Percentiles rank a stretch among this genome's conserved stretches.
These are phyloP conservation scores for Exophiala oligosperma DNA, from an alignment of 2,329 filamentous ascomycete genomes.

Conservation along the genomic window DNA sequence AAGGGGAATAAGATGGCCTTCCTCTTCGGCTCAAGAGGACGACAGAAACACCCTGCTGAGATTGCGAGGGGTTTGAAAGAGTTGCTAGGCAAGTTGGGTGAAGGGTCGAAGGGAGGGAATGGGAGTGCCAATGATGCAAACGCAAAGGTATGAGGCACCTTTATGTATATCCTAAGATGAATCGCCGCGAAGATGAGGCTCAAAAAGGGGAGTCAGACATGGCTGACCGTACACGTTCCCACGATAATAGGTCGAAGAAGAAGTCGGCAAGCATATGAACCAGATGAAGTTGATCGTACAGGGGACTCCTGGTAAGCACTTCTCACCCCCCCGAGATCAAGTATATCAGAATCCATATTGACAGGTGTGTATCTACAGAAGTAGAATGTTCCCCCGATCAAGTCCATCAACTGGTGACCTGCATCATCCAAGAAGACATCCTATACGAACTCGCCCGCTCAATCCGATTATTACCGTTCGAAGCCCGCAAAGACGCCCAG, in stretches of 20 bases:
- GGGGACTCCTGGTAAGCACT: slow-evolving; percentile 76
- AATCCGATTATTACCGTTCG: slow-evolving; percentile 86
- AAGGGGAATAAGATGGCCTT: slow-evolving; percentile 60
- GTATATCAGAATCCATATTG: slow-evolving; percentile 3
- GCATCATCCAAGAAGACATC: slow-evolving; percentile 85
- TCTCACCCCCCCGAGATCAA: slow-evolving; percentile 14
- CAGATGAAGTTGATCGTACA: slow-evolving; percentile 94
- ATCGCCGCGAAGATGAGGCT: neutral
- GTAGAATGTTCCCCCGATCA: slow-evolving; percentile 83
- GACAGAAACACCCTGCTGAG: slow-evolving; percentile 62
- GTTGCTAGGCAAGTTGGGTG: slow-evolving; percentile 61
- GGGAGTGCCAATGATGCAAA: slow-evolving; percentile 50
- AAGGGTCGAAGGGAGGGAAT: slow-evolving; percentile 47
- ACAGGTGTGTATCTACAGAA: slow-evolving; percentile 55
- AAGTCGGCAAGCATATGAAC: slow-evolving; percentile 68
- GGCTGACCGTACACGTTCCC: neutral
- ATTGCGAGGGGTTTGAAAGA: slow-evolving; percentile 65
- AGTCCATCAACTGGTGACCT: slow-evolving; percentile 79
- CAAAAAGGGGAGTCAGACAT: neutral
- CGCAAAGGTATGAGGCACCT: neutral
- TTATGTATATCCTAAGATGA: neutral
- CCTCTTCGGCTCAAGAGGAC: slow-evolving; percentile 61
- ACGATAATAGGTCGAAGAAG: slow-evolving; percentile 20
- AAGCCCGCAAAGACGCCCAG: slow-evolving; percentile 92
- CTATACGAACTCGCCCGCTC: slow-evolving; percentile 79